Evolutionary conservation across 2,329 filamentous ascomycete genomes (phyloP).

Genomic region (Xylaria hypoxylon): DNA sequence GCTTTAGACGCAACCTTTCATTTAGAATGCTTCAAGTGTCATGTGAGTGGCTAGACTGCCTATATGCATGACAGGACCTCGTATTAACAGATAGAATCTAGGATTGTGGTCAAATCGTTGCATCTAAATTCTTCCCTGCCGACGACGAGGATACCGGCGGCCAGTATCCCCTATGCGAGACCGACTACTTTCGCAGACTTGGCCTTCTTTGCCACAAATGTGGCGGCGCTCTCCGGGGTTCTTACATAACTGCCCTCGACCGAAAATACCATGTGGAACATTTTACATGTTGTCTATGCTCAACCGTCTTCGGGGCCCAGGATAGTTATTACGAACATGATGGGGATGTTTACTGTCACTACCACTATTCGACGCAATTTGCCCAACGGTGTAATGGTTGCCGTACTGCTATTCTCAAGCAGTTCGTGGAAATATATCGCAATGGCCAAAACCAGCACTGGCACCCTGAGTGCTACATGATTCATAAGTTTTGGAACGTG

Average conservation of each 20-base stretch:
- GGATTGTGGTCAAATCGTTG: conserved; percentile 97
- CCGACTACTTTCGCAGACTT: conserved; percentile 93
- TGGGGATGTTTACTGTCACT: conserved; percentile 96
- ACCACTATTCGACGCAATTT: conserved; percentile 97
- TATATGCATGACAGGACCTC: conserved; percentile 6
- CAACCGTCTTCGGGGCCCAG: conserved; percentile 96
- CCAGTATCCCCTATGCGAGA: conserved; percentile 97
- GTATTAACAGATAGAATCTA: conserved; percentile 54
- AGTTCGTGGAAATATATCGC: conserved; percentile 98
- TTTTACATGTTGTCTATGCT: conserved; percentile 97
- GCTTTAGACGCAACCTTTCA: conserved; percentile 95
- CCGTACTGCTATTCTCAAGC: conserved; percentile 96
- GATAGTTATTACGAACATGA: conserved; percentile 99
- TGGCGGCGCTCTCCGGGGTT: conserved; percentile 90
- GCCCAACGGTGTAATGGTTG: conserved; percentile 97
- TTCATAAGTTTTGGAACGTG: conserved; percentile 99
- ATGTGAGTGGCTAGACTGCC: conserved; percentile 69
- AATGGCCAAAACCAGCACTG: conserved; percentile 99
- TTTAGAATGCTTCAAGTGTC: conserved; percentile 96
- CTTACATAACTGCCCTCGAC: conserved; percentile 97
- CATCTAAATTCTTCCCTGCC: conserved; percentile 98
- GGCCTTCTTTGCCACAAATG: conserved; percentile 93
- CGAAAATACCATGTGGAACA: conserved; percentile 99
- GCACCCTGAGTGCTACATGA: conserved; percentile 99
- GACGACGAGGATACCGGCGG: conserved; percentile 86